Evolutionary conservation across 2,329 filamentous ascomycete genomes (phyloP).

Genomic region (Sporothrix euskadiensis): DNA sequence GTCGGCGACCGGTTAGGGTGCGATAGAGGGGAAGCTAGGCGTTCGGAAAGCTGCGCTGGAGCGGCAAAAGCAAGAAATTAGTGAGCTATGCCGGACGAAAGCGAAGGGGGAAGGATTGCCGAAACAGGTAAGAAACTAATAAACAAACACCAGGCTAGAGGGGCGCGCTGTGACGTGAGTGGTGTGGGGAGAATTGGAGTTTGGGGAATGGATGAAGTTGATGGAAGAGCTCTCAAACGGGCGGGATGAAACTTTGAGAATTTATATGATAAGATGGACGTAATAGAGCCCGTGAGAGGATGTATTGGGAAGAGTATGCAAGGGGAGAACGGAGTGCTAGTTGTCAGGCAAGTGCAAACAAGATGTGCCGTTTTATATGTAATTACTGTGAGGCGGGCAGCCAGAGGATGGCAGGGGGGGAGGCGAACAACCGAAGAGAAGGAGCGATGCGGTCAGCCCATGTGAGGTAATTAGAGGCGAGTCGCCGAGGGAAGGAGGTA

Average conservation of each 20-base stretch:
- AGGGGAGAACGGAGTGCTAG: background rate
- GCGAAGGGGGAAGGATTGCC: slow-evolving; percentile 22
- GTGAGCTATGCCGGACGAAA: background rate
- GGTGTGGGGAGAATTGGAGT: slow-evolving; percentile 10
- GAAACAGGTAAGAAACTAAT: slow-evolving; percentile 23
- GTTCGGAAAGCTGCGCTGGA: slow-evolving; percentile 8
- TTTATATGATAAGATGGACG: background rate
- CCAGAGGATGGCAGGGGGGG: background rate
- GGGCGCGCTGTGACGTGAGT: background rate
- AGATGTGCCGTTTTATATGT: background rate
- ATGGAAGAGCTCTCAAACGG: background rate
- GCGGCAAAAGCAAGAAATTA: slow-evolving; percentile 7
- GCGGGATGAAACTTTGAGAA: too few species aligned
- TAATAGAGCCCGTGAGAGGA: background rate
- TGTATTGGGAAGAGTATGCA: background rate
- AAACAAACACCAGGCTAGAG: slow-evolving; percentile 21
- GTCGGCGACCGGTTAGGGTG: background rate
- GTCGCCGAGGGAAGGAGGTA: slow-evolving; percentile 6
- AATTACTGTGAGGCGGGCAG: too few species aligned
- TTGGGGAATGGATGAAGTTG: background rate
- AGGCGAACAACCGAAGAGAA: slow-evolving; percentile 1
- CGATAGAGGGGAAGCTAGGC: slow-evolving; percentile 12
- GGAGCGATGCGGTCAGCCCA: slow-evolving; percentile 15
- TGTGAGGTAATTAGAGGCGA: slow-evolving; percentile 27
- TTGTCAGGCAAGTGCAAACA: background rate